phyloP scores from a whole-genome alignment of 2,329 filamentous ascomycete species.

The Cercospora citrullina region DNA sequence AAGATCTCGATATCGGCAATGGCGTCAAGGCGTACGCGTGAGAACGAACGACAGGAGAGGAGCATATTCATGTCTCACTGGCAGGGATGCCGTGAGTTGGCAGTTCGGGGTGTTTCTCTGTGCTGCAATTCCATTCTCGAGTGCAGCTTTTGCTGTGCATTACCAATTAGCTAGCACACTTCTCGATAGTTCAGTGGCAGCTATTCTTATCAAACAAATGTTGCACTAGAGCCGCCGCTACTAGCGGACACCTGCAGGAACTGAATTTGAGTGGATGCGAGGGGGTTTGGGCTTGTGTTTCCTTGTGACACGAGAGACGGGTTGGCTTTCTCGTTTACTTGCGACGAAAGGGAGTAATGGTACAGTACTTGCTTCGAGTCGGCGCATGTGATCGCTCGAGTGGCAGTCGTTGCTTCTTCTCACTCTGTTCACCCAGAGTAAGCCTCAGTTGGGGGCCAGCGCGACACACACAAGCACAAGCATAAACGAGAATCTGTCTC shows the following conservation, averaged over 20 bases:
- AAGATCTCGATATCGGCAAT: background rate
- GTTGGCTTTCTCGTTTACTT: background rate
- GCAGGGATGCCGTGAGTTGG: background rate
- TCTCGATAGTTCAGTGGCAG: conserved; percentile 3
- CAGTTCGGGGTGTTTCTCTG: background rate
- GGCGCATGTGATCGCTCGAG: background rate
- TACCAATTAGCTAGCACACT: background rate
- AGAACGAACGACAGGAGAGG: background rate
- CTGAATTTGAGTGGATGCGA: conserved; percentile 7
- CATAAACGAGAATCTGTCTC: background rate
- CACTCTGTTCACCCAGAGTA: background rate
- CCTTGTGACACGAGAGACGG: background rate
- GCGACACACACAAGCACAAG: background rate
- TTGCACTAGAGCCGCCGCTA: conserved; percentile 17
- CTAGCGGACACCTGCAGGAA: background rate
- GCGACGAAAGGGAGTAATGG: background rate
- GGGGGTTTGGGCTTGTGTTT: background rate
- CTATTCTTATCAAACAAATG: conserved; percentile 16
- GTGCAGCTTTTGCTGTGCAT: background rate
- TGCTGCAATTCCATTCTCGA: background rate
- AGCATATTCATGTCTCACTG: background rate
- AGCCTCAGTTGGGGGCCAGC: background rate
- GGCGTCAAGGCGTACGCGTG: background rate
- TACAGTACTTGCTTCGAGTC: background rate
- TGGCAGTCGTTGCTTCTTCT: background rate